Evolutionary conservation across 2,329 filamentous ascomycete species (phyloP), one percentile per base, ranked within the genome.

Genomic region (Ascochyta pisi): DNA sequence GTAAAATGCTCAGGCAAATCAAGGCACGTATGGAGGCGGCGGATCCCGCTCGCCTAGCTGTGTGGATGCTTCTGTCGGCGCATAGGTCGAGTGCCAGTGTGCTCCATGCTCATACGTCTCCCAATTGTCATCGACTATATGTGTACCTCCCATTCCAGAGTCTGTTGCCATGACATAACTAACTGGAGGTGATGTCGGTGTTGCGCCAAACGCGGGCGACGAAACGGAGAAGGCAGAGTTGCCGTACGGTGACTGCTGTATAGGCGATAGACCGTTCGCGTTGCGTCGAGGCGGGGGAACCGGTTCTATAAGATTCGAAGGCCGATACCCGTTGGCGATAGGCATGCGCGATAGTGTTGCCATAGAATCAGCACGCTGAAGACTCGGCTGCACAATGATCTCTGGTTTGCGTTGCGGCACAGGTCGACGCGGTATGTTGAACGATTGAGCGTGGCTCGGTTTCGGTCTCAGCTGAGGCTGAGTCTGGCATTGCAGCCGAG

Each of bases 291-390:
- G 56, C n/a, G 66, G 59, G 7, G 63, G 31, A 5, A 24, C 37
- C 10, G 60, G 57, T 8, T 48, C 41, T 9, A 48, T 6, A 1
- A 57, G 16, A 33, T 67, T 57, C 19, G 59, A 57, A 8, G 69
- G 69, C 27, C 65, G 61, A 19, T 54, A 65, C 7, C 72, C 72
- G 44, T 75, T 68, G 8, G 72, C 71, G 26, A 75, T 66, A 13
- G 71, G 71, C 69, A 75, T 75, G 39, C 66, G 62, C 10, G 70
- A 73, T 19, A 74, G 49, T 2, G 68, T 75, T 9, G 71, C 68
- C 41, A 70, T 71, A 6, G 70, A 73, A 31, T 74, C 69, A 24
- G 63, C 60, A 19, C 71, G 70, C 46, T 71, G 65, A 15, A 74
- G 64, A 8, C 59, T 58, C 6, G 71, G 70, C 38, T 71, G 65